These are phyloP conservation scores for Wickerhamiella qilinensis DNA, from an alignment of 805 yeast genomes.

Conservation along the genomic window DNA sequence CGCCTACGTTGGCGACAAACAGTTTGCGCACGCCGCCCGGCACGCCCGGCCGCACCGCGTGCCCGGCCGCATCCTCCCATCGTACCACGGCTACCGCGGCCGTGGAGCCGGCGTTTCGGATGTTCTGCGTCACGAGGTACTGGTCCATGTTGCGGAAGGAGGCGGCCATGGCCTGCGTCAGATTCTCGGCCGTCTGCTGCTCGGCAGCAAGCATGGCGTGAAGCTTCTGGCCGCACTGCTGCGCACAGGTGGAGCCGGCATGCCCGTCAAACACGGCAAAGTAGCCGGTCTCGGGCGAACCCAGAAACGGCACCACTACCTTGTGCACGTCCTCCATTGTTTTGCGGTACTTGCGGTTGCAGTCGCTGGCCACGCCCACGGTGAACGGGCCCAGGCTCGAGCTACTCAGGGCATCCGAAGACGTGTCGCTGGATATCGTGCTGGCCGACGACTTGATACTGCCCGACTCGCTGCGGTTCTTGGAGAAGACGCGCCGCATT, in stretches of 20 bases:
- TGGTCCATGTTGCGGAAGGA: slow-evolving; percentile 66
- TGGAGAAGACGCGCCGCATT: background rate
- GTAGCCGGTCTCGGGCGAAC: slow-evolving; percentile 68
- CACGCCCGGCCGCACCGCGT: background rate
- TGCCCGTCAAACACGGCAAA: slow-evolving; percentile 96
- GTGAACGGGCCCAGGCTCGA: background rate
- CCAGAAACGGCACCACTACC: slow-evolving; percentile 84
- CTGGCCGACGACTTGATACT: background rate
- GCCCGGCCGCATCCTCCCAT: slow-evolving; percentile 44
- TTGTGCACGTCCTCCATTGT: slow-evolving; percentile 96
- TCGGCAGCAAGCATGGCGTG: slow-evolving; percentile 39
- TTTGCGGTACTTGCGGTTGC: slow-evolving; percentile 61
- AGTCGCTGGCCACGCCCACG: slow-evolving; percentile 88
- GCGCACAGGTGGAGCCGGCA: slow-evolving; percentile 84
- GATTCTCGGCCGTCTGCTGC: slow-evolving; percentile 22
- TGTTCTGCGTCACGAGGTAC: slow-evolving; percentile 39
- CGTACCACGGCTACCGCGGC: slow-evolving; percentile 86
- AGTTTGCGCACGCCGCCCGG: slow-evolving; percentile 35
- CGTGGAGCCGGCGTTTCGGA: slow-evolving; percentile 79
- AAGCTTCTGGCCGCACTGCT: slow-evolving; percentile 83
- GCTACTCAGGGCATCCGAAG: background rate
- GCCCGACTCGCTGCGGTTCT: background rate
- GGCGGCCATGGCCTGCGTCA: slow-evolving; percentile 48
- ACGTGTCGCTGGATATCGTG: background rate
- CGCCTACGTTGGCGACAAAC: slow-evolving; percentile 93